phyloP scores from a whole-genome alignment of 352 stramenopile species.

The Peronosclerospora sorghi region DNA sequence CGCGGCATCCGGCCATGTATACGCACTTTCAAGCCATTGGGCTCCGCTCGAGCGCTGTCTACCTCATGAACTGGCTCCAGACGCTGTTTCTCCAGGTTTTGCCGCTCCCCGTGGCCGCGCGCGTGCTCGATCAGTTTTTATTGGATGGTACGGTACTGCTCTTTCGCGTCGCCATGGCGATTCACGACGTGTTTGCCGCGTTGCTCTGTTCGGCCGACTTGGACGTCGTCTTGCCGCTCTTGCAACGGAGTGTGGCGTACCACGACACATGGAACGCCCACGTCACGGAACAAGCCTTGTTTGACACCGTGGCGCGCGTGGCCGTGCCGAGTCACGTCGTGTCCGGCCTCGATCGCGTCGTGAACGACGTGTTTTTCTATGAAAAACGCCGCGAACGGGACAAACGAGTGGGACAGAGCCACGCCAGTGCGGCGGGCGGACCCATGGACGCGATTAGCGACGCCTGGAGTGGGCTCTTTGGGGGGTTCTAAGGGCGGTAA shows the following conservation, averaged over 20 bases:
- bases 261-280: slow-evolving; percentile 45
- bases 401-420: slow-evolving; percentile 13
- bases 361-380: slow-evolving; percentile 83
- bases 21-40: slow-evolving; percentile 46
- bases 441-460: slow-evolving; percentile 68
- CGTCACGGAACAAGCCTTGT: slow-evolving; percentile 63
- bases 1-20: slow-evolving; percentile 37
- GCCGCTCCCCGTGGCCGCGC: slow-evolving; percentile 57
- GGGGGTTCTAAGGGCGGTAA: slow-evolving; percentile 33
- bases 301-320: slow-evolving; percentile 48
- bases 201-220: slow-evolving; percentile 49
- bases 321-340: slow-evolving; percentile 59
- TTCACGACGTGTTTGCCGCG: too few species aligned
- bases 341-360: slow-evolving; percentile 53
- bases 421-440: slow-evolving; percentile 40
- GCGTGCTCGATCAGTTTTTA: slow-evolving; percentile 79
- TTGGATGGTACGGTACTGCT: slow-evolving; percentile 78
- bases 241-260: slow-evolving; percentile 58
- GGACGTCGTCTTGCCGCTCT: slow-evolving; percentile 60
- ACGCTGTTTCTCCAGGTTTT: slow-evolving; percentile 80
- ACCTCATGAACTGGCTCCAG: slow-evolving; percentile 84
- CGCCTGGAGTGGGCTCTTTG: slow-evolving; percentile 59
- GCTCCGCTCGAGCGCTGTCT: slow-evolving; percentile 60
- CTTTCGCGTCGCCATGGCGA: slow-evolving; percentile 71
- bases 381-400: slow-evolving; percentile 39